These are phyloP conservation scores for Neurospora tetraspora DNA, from an alignment of 495 filamentous ascomycete species.

Conservation along the genomic window DNA sequence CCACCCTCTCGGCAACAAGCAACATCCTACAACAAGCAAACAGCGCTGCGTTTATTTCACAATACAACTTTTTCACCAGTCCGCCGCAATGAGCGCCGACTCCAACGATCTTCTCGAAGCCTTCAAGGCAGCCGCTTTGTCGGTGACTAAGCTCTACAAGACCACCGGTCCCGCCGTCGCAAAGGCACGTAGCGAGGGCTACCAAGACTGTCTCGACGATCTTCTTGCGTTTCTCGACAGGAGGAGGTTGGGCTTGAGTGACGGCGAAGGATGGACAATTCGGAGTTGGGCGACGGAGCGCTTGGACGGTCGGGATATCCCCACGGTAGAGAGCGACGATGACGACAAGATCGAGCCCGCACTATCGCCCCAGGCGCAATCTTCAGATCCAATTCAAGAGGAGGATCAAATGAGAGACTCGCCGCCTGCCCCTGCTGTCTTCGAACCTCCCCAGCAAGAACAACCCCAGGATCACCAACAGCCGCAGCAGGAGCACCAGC, in stretches of 20 bases:
- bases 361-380: slow-evolving; percentile 52
- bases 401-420: slow-evolving; percentile 40
- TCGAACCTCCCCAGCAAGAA: slow-evolving; percentile 8
- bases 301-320: slow-evolving; percentile 48
- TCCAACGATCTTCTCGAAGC: slow-evolving; percentile 73
- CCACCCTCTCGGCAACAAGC: background rate
- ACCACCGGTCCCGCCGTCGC: slow-evolving; percentile 66
- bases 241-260: slow-evolving; percentile 62
- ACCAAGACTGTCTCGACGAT: slow-evolving; percentile 91
- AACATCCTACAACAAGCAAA: background rate
- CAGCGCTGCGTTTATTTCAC: background rate
- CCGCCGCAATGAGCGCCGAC: slow-evolving; percentile 31
- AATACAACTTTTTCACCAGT: background rate
- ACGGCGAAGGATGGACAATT: slow-evolving; percentile 73
- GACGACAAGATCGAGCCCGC: slow-evolving; percentile 49
- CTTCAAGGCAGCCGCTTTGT: slow-evolving; percentile 86
- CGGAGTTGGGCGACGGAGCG: slow-evolving; percentile 79
- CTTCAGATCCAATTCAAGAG: slow-evolving; percentile 35
- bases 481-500: slow-evolving; percentile 5
- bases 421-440: slow-evolving; percentile 12
- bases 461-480: slow-evolving; percentile 8
- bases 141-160: slow-evolving; percentile 94
- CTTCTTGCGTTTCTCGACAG: slow-evolving; percentile 74
- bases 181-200: slow-evolving; percentile 67
- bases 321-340: slow-evolving; percentile 61